Base-by-base conservation (phyloP, 371 early-diverging fungal genomes). In the Vittaforma corneae region DNA sequence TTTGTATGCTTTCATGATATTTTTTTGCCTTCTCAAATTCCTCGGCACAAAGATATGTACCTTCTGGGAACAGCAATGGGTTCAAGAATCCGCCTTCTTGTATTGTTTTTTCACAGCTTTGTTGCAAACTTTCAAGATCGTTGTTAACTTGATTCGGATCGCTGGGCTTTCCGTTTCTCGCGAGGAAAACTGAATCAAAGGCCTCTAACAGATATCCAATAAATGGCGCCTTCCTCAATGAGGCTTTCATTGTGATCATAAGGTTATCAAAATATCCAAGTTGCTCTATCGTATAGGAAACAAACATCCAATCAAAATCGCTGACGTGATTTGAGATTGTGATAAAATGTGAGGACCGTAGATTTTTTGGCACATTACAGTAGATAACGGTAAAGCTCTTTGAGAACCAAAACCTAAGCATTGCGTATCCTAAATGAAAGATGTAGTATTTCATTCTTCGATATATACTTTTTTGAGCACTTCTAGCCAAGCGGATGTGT, bases 1-100 rank as follows among this genome's bases (percentile, higher is more conserved):
- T n/a, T n/a, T n/a, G n/a, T n/a, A n/a, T n/a, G n/a, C n/a, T n/a
- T n/a, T n/a, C n/a, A n/a, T n/a, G n/a, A n/a, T n/a, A n/a, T n/a
- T n/a, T n/a, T n/a, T 56, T 54, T 11, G 65, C 54, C 20, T 65
- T 73, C 35, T 69, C n/a, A 60, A 62, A 54, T 1, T 75, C 62
- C 2, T 38, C 58, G 29, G 30, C 47, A 57, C 70, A 68, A 35
- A 75, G 63, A 48, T 76, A 73, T 26, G 79, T 79, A 30, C 79
- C 79, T 58, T 79, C 79, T 50, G 79, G 75, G 50, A 70, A 79
- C 9, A 79, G 11, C 0, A 77, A 38, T 9, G 77, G 20, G 50
- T 57, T 55, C n/a, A n/a, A n/a, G n/a, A n/a, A n/a, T n/a, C n/a
- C n/a, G n/a, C n/a, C n/a, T n/a, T n/a, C n/a, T n/a, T n/a, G n/a